phyloP scores from a whole-genome alignment of 176 grass and related monocot species.

The Miscanthus lutarioriparius region DNA sequence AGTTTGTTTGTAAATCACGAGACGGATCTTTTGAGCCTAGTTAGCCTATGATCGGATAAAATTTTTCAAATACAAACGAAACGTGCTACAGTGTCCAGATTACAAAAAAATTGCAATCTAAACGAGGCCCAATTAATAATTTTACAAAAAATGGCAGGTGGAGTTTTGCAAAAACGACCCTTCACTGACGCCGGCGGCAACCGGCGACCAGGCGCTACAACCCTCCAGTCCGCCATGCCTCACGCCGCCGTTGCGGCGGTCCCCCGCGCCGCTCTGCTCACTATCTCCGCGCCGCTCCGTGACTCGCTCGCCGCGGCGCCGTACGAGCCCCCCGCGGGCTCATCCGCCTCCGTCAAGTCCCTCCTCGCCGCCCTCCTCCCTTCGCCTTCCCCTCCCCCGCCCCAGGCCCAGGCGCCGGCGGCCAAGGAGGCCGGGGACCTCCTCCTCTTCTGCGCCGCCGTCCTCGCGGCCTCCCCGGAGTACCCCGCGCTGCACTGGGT shows the following conservation, averaged over 20 bases:
- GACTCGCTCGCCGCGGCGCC: constrained; percentile 48
- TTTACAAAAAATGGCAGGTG: background rate
- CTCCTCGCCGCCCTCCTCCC: constrained; percentile 66
- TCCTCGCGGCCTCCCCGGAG: constrained; percentile 31
- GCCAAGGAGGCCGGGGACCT: constrained; percentile 44
- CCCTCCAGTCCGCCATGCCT: constrained; percentile 13
- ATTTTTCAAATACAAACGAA: too few relatives aligned
- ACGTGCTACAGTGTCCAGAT: too few relatives aligned
- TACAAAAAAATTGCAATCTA: too few relatives aligned
- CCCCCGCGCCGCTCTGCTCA: constrained; percentile 14
- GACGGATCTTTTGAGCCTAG: too few relatives aligned
- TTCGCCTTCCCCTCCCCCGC: background rate
- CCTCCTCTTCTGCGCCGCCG: constrained; percentile 64
- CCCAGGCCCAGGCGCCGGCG: background rate
- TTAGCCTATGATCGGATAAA: too few relatives aligned
- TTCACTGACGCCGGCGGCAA: background rate
- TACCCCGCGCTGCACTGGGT: constrained; percentile 72
- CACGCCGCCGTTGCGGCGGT: background rate
- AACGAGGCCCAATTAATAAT: background rate
- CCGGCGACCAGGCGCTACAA: background rate
- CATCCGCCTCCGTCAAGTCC: constrained; percentile 61
- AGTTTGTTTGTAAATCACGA: too few relatives aligned
- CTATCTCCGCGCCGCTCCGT: constrained; percentile 39
- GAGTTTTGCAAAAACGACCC: background rate
- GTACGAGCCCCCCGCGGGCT: constrained; percentile 51